A percentile compares a stretch with the other conserved stretches of the same genome.
Evolutionary conservation across 805 yeast species (phyloP).

Genomic region (Candida sithepensis): DNA sequence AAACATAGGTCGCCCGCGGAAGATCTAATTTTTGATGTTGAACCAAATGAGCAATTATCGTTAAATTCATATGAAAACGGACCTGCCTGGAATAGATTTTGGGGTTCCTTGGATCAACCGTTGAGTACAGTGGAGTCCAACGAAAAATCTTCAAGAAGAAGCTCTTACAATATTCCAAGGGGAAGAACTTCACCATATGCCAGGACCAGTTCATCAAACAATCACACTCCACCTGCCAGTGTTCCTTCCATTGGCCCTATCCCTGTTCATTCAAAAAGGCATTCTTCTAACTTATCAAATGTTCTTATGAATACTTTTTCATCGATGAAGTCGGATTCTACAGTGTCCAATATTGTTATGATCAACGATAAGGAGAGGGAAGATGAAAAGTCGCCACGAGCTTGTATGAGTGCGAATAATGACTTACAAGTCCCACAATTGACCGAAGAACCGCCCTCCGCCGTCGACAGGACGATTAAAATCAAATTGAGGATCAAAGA

Average conservation of each 20-base stretch:
- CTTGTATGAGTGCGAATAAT: no score
- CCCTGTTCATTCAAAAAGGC: background rate
- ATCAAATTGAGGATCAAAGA: constrained; percentile 21
- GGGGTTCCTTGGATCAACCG: constrained; percentile 31
- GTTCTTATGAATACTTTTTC: background rate
- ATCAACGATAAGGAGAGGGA: constrained; percentile 2
- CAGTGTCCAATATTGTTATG: constrained; percentile 10
- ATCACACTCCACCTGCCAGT: constrained; percentile 14
- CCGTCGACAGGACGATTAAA: constrained; percentile 6
- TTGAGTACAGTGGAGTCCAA: constrained; percentile 22
- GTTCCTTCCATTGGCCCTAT: constrained; percentile 21
- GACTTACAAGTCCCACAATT: no score
- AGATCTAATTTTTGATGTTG: constrained; percentile 32
- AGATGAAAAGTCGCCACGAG: background rate
- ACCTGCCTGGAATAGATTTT: constrained; percentile 33
- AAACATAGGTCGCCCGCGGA: constrained; percentile 25
- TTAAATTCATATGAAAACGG: constrained; percentile 20
- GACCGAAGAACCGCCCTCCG: no score
- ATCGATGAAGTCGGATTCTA: constrained; percentile 4
- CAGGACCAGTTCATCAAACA: constrained; percentile 15
- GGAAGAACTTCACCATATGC: constrained; percentile 8
- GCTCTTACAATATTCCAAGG: constrained; percentile 13
- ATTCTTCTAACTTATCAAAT: background rate
- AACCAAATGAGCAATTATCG: constrained; percentile 8
- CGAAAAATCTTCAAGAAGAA: constrained; percentile 21